Evolutionary conservation across 306 rosid genomes (phyloP), one percentile per base, ranked within the genome.

Genomic region (Inga leiocalycina): DNA sequence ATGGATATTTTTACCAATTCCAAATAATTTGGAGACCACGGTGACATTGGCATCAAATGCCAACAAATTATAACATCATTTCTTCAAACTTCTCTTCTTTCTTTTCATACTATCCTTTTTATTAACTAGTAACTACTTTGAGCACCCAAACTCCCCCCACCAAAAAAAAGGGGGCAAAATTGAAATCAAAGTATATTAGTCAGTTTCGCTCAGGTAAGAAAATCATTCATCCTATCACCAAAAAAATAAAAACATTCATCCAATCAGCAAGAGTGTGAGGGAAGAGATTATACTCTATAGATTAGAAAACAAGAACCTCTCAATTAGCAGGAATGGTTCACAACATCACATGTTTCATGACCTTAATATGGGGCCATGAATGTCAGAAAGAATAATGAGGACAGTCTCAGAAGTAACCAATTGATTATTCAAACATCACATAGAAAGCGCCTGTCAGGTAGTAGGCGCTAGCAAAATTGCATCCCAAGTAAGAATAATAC

Each of bases 401-500:
- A 71, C 24, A 71, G 30, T 10, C 75, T 71, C 35, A 71, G 34
- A 41, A 44, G 56, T 43, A 44, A 43, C 72, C 81, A 69, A 76
- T 22, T 67, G 77, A 44, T 69, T 76, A 32, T 82, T 75, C 65
- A 68, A 71, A 82, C 64, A 82, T 76, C 79, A 67, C 51, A 75
- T 76, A 41, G 59, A 44, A 77, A 62, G 41, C 27, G 57, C 43
- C n/a, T 34, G 27, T 19, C 1, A 61, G 67, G 19, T 39, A 57
- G 24, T 7, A 5, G 59, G 77, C 54, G 41, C 41, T 46, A 43
- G 48, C 54, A 82, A 52, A 76, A 39, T 59, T 54, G 37, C 57
- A 65, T 35, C 41, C 27, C 65, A 19, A 67, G 13, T 4, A 80
- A 51, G 77, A 72, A 22, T 51, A 69, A 67, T 90, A 90, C 93